Evolutionary conservation across 169 alveolate genomes (phyloP), one percentile per base, ranked within the genome.

Genomic region (Plasmodium falciparum): DNA sequence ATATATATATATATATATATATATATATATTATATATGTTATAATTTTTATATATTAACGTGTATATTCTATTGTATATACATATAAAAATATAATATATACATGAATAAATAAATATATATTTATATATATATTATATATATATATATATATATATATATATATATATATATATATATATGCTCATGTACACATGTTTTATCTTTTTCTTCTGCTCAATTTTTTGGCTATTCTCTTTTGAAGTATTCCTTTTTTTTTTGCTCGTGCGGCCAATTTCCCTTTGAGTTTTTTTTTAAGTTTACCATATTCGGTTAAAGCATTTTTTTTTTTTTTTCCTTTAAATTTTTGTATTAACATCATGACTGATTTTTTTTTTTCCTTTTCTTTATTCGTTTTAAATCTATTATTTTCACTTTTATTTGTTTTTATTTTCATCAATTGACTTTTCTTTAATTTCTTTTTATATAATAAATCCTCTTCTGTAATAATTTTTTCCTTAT

Each of bases 301-400:
- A 9, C 89, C 89, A 33, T 78, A 78, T 43, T 78, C 75, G 3
- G 56, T 43, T 7, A 66, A n/a, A 45, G 89, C 74, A 49, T 62
- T 76, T 29, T 78, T 78, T 17, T 74, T 58, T 56, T 76, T 78
- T 61, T 45, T 59, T 61, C 61, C 67, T 63, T 62, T 73, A 2
- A 78, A 58, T 45, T 78, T 78, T 22, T 78, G 89, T 49, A 70
- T 49, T 22, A 78, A 20, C 89, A 78, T 78, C 89, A 78, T 78
- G 3, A 66, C 76, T 0, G 89, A 78, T 20, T 78, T 78, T 52
- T 66, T 78, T 22, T 78, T 78, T 49, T 65, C 80, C 71, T 78
- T 78, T 24, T 78, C 89, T 20, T 54, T 78, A 43, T 78, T 78
- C 22, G 89, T 78, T 66, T 78, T 78, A 66, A 58, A 78, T 43